These are phyloP conservation scores for Backusella westeae DNA, from an alignment of 192 early-diverging fungal genomes.

Conservation along the genomic window DNA sequence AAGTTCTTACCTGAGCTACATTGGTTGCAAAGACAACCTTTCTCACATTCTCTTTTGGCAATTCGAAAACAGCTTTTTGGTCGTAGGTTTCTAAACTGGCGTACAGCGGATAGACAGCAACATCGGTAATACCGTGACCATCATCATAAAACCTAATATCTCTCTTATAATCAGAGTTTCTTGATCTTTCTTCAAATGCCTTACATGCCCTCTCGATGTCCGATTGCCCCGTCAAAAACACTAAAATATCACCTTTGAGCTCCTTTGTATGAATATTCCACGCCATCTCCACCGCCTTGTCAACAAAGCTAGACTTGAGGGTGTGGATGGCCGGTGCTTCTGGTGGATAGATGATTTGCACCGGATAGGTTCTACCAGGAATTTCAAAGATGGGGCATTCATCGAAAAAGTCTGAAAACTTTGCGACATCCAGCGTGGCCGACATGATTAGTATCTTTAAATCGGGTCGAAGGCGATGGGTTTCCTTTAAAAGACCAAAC, in stretches of 20 bases:
- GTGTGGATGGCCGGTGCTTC: conserved; percentile 55
- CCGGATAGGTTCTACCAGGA: conserved; percentile 66
- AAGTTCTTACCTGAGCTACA: conserved; percentile 71
- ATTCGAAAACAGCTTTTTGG: conserved; percentile 90
- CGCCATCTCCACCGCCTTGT: conserved; percentile 70
- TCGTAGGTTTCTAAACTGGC: conserved; percentile 76
- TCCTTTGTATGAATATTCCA: conserved; percentile 78
- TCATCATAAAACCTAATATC: conserved; percentile 47
- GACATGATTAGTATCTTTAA: conserved; percentile 86
- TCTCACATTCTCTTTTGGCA: conserved; percentile 62
- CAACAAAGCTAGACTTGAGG: conserved; percentile 68
- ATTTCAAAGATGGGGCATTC: conserved; percentile 76
- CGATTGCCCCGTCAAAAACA: conserved; percentile 95
- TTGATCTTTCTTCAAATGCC: conserved; percentile 48
- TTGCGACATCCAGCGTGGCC: conserved; percentile 77
- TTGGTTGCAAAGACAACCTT: conserved; percentile 98
- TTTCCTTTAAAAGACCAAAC: conserved; percentile 84
- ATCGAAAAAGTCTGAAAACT: conserved; percentile 81
- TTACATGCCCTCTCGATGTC: conserved; percentile 87
- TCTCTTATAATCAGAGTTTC: conserved; percentile 41
- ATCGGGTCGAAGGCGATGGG: conserved; percentile 69
- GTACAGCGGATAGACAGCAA: conserved; percentile 64
- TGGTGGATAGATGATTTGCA: conserved; percentile 47
- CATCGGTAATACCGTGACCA: conserved; percentile 32
- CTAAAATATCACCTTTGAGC: conserved; percentile 86